Percentiles rank a stretch among this genome's conserved stretches.
Conservation (phyloP, 305 asterid genomes). For the Ilex paraguariensis region DNA sequence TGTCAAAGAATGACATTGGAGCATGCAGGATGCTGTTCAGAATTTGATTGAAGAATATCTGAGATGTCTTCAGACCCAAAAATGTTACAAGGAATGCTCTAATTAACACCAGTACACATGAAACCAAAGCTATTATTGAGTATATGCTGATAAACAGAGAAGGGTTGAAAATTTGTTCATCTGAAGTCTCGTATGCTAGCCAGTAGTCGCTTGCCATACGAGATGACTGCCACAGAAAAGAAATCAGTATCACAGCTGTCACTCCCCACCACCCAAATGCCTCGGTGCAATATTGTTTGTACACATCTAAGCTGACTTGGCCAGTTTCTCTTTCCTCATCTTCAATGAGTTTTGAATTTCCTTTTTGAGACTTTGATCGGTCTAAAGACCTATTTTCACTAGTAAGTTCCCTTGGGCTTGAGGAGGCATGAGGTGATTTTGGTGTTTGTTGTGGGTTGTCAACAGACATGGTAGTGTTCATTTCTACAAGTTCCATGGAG, state of each 20-base stretch:
- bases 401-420: not conserved
- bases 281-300: not conserved
- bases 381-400: not conserved
- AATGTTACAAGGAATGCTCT: not conserved
- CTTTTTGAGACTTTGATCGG: not conserved
- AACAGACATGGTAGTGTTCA: not conserved
- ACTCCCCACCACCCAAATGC: constrained; percentile 3
- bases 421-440: not conserved
- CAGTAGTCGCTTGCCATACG: not conserved
- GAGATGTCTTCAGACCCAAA: constrained; percentile 1
- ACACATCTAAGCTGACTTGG: not conserved
- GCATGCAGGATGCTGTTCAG: not conserved
- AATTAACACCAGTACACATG: not conserved
- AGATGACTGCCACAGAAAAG: constrained; percentile 1
- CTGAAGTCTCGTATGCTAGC: not conserved
- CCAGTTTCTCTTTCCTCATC: constrained; percentile 3
- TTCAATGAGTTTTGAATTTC: not conserved
- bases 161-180: not conserved
- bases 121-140: not conserved
- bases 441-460: not conserved
- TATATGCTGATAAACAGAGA: not conserved
- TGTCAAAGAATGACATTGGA: constrained; percentile 5
- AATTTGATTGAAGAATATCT: constrained; percentile 1
- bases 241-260: not conserved
- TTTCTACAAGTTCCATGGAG: not conserved